Conservation (phyloP, 805 yeast genomes). For the Ogataea paraovalis region DNA sequence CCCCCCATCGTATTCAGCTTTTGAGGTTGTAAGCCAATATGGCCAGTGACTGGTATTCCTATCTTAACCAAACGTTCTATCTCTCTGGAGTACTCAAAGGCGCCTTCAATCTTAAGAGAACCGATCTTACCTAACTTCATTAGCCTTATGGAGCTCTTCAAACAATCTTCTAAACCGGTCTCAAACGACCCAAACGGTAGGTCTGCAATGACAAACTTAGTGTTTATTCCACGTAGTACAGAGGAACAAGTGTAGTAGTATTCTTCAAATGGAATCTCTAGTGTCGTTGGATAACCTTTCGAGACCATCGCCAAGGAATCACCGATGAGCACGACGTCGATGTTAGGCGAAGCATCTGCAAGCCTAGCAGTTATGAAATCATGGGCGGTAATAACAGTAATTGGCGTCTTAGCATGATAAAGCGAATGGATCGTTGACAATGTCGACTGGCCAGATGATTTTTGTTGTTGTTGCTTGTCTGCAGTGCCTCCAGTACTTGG, state of each 20-base stretch:
- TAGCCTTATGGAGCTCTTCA: constrained; percentile 51
- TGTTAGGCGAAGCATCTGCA: constrained; percentile 57
- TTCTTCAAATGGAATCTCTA: constrained; percentile 73
- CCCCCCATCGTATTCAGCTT: constrained; percentile 77
- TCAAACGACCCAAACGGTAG: constrained; percentile 89
- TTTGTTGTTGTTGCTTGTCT: background rate
- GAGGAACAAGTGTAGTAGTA: constrained; percentile 74
- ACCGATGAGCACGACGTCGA: constrained; percentile 77
- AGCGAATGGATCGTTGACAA: constrained; percentile 20
- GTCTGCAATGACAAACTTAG: constrained; percentile 75
- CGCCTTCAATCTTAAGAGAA: constrained; percentile 86
- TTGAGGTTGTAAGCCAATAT: constrained; percentile 91
- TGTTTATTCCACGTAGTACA: constrained; percentile 63
- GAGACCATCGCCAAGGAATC: constrained; percentile 94
- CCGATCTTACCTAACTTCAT: constrained; percentile 57
- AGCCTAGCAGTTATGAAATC: constrained; percentile 74
- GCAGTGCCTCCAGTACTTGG: background rate
- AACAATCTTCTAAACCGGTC: constrained; percentile 55
- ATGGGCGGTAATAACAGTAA: constrained; percentile 68
- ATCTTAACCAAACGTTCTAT: constrained; percentile 53
- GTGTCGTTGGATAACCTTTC: constrained; percentile 74
- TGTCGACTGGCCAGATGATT: constrained; percentile 15
- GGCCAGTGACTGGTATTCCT: constrained; percentile 91
- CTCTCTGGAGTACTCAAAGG: constrained; percentile 50
- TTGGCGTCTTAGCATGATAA: constrained; percentile 19